phyloP scores from a whole-genome alignment of 176 grass and related monocot genomes.

The Oryza punctata region DNA sequence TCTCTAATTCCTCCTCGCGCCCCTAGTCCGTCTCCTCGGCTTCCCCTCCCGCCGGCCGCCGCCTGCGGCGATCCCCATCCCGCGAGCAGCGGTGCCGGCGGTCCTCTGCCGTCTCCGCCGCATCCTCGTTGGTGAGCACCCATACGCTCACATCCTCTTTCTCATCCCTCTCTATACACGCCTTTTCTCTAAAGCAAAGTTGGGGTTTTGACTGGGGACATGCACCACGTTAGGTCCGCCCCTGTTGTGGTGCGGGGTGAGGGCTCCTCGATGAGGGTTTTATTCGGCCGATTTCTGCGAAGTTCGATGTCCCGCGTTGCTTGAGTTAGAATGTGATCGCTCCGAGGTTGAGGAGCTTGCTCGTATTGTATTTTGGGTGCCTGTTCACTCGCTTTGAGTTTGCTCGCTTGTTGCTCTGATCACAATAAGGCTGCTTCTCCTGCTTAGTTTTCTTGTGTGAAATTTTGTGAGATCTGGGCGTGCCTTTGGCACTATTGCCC shows the following conservation, averaged over 20 bases:
- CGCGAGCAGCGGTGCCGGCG: no score
- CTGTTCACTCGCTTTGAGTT: not conserved
- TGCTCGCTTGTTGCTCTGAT: not conserved
- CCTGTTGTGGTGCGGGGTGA: no score
- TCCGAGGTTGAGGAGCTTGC: not conserved
- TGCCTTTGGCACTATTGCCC: not conserved
- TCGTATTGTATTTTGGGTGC: not conserved
- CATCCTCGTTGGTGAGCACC: not conserved
- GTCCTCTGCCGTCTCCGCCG: no score
- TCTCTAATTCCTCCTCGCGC: no score
- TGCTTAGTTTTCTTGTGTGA: constrained; percentile 13
- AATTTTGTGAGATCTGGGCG: not conserved
- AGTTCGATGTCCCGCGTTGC: constrained; percentile 23
- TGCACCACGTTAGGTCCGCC: not conserved
- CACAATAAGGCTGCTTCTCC: not conserved
- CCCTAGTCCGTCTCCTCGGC: no score
- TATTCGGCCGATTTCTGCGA: not conserved
- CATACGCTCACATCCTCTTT: not conserved
- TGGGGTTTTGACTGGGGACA: not conserved
- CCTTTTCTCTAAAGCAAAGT: not conserved
- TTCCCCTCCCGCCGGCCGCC: no score
- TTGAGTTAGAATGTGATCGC: not conserved
- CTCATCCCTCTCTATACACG: not conserved
- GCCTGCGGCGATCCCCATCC: not conserved
- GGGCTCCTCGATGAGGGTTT: not conserved